Conservation (phyloP, 2,329 filamentous ascomycete genomes). For the Peltaster fructicola region DNA sequence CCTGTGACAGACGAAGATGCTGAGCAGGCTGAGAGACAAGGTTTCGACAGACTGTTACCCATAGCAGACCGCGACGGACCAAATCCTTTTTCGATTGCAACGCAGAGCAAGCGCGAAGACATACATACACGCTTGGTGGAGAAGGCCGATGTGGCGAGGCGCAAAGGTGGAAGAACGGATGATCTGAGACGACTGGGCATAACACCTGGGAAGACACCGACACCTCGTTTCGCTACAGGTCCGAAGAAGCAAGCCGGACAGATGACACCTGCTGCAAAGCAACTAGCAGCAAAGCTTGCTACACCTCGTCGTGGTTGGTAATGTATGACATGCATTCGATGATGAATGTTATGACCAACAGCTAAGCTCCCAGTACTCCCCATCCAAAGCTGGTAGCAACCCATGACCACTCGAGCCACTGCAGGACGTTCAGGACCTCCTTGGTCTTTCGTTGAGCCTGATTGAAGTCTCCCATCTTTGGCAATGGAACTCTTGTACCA, state of each 20-base stretch:
- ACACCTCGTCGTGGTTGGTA: slow-evolving; percentile 15
- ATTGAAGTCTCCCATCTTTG: slow-evolving; percentile 19
- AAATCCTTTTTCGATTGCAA: slow-evolving; percentile 65
- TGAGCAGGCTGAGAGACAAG: slow-evolving; percentile 18
- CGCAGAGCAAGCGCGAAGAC: slow-evolving; percentile 58
- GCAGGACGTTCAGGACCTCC: slow-evolving; percentile 15
- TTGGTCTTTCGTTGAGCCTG: slow-evolving; percentile 18
- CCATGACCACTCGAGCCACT: slow-evolving; percentile 21
- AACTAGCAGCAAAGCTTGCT: slow-evolving; percentile 46
- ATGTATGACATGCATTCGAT: no score
- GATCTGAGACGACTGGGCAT: slow-evolving; percentile 19
- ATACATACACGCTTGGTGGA: slow-evolving; percentile 80
- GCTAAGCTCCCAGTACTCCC: slow-evolving; percentile 13
- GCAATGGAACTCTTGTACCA: slow-evolving; percentile 13
- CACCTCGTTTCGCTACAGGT: slow-evolving; percentile 48
- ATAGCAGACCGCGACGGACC: slow-evolving; percentile 35
- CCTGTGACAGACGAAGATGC: slow-evolving; percentile 18
- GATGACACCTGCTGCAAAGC: slow-evolving; percentile 60
- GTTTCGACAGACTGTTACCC: slow-evolving; percentile 25
- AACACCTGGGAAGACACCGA: slow-evolving; percentile 35
- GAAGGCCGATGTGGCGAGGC: slow-evolving; percentile 54
- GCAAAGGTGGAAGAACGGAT: slow-evolving; percentile 35
- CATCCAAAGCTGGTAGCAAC: slow-evolving; percentile 15
- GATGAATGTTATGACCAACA: no score
- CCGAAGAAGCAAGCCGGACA: slow-evolving; percentile 8